These are phyloP conservation scores for Leccinum variicolor DNA, from an alignment of 768 basidiomycete genomes.

Conservation along the genomic window DNA sequence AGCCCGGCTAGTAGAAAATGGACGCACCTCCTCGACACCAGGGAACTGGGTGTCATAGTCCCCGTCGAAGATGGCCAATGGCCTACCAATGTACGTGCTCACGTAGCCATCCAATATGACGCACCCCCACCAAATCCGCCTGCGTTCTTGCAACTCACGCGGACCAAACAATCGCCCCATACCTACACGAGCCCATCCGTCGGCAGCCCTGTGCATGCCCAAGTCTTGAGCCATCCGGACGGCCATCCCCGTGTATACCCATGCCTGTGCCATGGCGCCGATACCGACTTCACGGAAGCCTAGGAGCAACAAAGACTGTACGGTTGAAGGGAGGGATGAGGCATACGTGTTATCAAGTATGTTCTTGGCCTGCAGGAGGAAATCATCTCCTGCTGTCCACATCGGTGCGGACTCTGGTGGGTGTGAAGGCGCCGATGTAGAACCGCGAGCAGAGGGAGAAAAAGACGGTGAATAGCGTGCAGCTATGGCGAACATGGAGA, in stretches of 20 bases:
- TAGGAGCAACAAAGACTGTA: constrained; percentile 76
- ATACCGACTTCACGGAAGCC: constrained; percentile 86
- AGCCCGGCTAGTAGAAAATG: not conserved
- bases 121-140: constrained; percentile 77
- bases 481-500: constrained; percentile 83
- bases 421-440: constrained; percentile 28
- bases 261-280: constrained; percentile 85
- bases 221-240: constrained; percentile 92
- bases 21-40: constrained; percentile 50
- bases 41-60: constrained; percentile 77
- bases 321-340: constrained; percentile 68
- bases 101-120: constrained; percentile 79
- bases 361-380: constrained; percentile 62
- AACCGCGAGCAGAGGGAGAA: constrained; percentile 27
- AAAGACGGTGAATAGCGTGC: constrained; percentile 57
- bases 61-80: constrained; percentile 67
- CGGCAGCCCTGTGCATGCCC: constrained; percentile 78
- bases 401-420: constrained; percentile 53
- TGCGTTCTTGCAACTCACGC: constrained; percentile 65
- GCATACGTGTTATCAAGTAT: constrained; percentile 67
- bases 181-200: constrained; percentile 66
- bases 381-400: constrained; percentile 80
- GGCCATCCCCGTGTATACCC: constrained; percentile 85
- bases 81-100: constrained; percentile 75
- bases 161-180: constrained; percentile 56